Evolutionary conservation across 2,329 filamentous ascomycete genomes (phyloP).

Genomic region (Claviceps capensis): DNA sequence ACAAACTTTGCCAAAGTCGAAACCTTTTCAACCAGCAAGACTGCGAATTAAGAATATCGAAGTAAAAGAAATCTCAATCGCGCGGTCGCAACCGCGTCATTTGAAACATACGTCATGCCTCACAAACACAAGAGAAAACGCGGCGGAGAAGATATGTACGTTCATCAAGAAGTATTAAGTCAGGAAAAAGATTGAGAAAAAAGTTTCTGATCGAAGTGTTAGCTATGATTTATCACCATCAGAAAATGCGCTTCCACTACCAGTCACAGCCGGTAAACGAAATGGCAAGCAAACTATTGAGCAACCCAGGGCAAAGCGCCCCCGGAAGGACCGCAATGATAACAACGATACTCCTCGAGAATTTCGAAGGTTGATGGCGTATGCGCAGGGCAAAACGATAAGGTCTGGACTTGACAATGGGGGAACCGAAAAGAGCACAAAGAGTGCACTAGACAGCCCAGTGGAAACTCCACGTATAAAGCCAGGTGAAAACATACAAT

Average conservation of each 20-base stretch:
- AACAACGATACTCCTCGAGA: slow-evolving; percentile 77
- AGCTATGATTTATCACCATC: slow-evolving; percentile 38
- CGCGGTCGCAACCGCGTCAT: slow-evolving; percentile 3
- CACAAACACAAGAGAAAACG: slow-evolving; percentile 69
- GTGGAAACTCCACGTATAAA: slow-evolving; percentile 51
- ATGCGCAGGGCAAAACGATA: slow-evolving; percentile 45
- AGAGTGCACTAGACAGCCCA: slow-evolving; percentile 11
- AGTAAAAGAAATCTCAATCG: neutral
- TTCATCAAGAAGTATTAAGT: neutral
- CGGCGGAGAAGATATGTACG: slow-evolving; percentile 41
- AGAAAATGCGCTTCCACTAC: slow-evolving; percentile 36
- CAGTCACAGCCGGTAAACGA: slow-evolving; percentile 23
- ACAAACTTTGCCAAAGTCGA: too few relatives aligned
- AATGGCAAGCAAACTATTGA: slow-evolving; percentile 15
- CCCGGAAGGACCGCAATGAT: slow-evolving; percentile 28
- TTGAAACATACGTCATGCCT: slow-evolving; percentile 44
- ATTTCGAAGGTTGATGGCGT: slow-evolving; percentile 75
- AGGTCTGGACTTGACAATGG: slow-evolving; percentile 61
- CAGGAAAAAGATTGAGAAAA: neutral
- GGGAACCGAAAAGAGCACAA: slow-evolving; percentile 10
- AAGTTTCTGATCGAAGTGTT: slow-evolving; percentile 7
- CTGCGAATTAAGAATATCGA: neutral
- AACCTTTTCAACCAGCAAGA: too few relatives aligned
- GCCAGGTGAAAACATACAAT: slow-evolving; percentile 69
- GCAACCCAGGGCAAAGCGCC: slow-evolving; percentile 30